Base-by-base conservation (phyloP, 768 basidiomycete genomes). In the Nidula microcarpa region DNA sequence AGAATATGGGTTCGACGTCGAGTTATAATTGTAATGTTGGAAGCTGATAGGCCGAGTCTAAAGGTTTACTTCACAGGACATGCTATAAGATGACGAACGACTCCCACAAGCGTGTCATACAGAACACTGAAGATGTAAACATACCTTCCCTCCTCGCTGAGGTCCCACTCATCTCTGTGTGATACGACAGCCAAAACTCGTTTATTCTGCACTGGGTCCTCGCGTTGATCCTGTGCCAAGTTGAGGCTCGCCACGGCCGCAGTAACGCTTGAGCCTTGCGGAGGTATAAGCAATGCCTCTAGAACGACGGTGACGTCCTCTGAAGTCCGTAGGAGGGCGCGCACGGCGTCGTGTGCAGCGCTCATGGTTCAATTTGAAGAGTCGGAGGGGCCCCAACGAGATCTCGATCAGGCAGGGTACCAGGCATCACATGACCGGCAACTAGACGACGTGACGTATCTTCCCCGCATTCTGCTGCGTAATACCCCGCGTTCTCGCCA, bases 71-170 rank as follows among this genome's bases (percentile, higher is more conserved):
- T 30, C 23, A 30, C 23, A 30, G 23, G 23, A 30, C 23, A 4
- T 30, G 23, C 23, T 30, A 30, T 30, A 30, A 30, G 23, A 30
- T 30, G 23, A 30, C 23, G 23, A 30, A 30, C 0, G 23, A 30
- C 23, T 30, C 23, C 23, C 23, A 30, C 23, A 30, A 30, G 23
- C 23, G 23, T 30, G 23, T 4, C 50, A 49, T 6, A 9, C 10
- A 47, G 13, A 47, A 37, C 6, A 39, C 13, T 35, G 39, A 18
- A 43, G 1, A 18, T 14, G 4, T 17, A n/a, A n/a, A 66, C 74
- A 41, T 52, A 83, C 83, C 81, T 74, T 56, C 79, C 84, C 61
- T 84, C 74, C 56, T 84, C 82, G n/a, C 66, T 67, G 16, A 69
- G 65, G 48, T 68, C 67, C 59, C 66, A 66, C 49, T 70, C 64